Evolutionary conservation across 2,329 filamentous ascomycete genomes (phyloP), one percentile per base, ranked within the genome.

Genomic region (Myriosclerotinia scirpicola): DNA sequence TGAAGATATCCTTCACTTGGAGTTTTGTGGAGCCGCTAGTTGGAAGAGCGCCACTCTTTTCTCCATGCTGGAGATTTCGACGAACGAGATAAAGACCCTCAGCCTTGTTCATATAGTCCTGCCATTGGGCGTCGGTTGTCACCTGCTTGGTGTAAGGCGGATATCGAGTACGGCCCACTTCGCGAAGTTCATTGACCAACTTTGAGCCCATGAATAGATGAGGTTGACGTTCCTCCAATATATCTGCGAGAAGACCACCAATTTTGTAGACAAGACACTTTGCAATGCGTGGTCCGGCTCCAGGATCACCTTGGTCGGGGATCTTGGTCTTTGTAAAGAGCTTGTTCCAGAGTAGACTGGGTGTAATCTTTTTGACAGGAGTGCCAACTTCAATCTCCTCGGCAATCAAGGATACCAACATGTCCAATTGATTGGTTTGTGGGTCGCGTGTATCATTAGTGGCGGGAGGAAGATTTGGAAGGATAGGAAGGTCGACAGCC

Each of bases 231-330:
- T 52, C 36, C 6, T 65, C 63, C 8, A 65, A 38, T 3, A 59
- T 9, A 12, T 60, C 63, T 36, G 63, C 63, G 9, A 65, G 54
- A 11, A 44, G 20, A 20, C 44, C 11, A 5, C 54, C 54, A 15
- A 65, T n/a, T 30, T 6, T 58, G 12, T 65, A 59, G 34, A 65
- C 48, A n/a, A 65, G 26, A 12, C 63, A 65, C 38, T 65, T 65
- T 20, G 63, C 54, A 52, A 59, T 59, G 11, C 63, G 63, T 5
- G 63, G 38, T 30, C 63, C 54, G n/a, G 55, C 54, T n/a, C 44
- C 17, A 20, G 44, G 20, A 34, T 36, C 30, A 12, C 44, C 42
- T 15, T 59, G 22, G 17, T 65, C 63, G 12, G 63, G 63, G 17
- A 65, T 42, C 8, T 50, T 58, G 20, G 44, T 30, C 15, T 50